Conservation (phyloP, 768 basidiomycete species). For the Boletus bicolor region DNA sequence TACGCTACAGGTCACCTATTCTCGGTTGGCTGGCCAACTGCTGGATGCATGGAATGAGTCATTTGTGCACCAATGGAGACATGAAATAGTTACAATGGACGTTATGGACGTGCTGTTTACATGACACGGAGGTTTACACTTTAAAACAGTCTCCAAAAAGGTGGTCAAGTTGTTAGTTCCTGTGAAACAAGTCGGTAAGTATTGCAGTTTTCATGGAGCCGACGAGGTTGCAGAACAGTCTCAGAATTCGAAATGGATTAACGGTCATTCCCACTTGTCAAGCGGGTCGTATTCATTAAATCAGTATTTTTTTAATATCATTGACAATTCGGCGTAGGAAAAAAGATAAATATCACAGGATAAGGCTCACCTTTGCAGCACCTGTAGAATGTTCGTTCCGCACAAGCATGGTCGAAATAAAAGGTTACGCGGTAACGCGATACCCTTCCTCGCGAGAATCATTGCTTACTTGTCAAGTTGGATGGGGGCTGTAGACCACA, state of each 20-base stretch:
- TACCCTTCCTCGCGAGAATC: not conserved
- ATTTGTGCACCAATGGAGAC: too few species aligned
- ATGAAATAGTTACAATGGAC: not conserved
- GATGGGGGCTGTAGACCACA: not conserved
- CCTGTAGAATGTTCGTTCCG: not conserved
- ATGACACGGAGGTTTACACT: too few species aligned
- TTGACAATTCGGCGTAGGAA: not conserved
- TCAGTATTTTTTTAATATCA: constrained; percentile 10
- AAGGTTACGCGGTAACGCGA: not conserved
- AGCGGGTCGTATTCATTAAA: constrained; percentile 15
- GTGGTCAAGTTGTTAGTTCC: not conserved
- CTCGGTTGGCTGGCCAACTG: too few species aligned
- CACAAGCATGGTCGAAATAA: not conserved
- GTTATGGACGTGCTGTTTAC: not conserved
- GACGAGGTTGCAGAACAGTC: not conserved
- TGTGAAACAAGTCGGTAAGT: not conserved
- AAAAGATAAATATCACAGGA: not conserved
- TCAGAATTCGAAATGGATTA: not conserved
- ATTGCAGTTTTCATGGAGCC: not conserved
- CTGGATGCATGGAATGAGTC: too few species aligned
- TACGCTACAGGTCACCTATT: too few species aligned
- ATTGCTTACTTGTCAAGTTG: not conserved
- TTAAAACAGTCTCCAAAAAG: too few species aligned
- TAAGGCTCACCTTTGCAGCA: not conserved
- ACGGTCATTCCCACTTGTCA: constrained; percentile 4